Percentiles rank a stretch among this genome's conserved stretches.
These are phyloP conservation scores for Prosopis cineraria DNA, from an alignment of 306 rosid species.

Conservation along the genomic window DNA sequence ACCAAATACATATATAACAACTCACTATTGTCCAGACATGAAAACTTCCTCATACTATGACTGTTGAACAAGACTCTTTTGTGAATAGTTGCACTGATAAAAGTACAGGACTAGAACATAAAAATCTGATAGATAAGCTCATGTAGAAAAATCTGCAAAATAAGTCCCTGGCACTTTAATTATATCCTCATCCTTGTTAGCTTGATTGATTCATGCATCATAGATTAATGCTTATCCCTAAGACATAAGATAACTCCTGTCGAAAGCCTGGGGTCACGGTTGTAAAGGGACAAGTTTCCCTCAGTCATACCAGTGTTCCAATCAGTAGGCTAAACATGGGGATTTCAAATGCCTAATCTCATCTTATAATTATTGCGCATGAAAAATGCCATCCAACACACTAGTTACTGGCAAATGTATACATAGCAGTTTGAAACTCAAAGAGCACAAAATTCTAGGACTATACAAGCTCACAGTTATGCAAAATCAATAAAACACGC, in stretches of 20 bases:
- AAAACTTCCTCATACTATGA: neutral
- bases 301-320: neutral
- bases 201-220: neutral
- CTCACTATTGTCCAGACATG: neutral
- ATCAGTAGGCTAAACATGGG: neutral
- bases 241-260: neutral
- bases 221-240: neutral
- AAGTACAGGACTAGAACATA: neutral
- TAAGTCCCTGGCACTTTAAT: neutral
- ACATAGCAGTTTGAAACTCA: constrained; percentile 11
- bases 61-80: neutral
- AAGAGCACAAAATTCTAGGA: too few relatives aligned
- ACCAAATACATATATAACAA: neutral
- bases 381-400: neutral
- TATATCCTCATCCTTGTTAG: neutral
- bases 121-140: neutral
- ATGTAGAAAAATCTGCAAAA: neutral
- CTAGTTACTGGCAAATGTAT: neutral
- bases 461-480: too few relatives aligned
- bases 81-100: neutral
- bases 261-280: neutral
- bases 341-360: neutral
- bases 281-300: neutral
- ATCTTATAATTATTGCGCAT: neutral
- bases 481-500: too few relatives aligned